phyloP scores from a whole-genome alignment of 768 basidiomycete genomes.

The Kwoniella dejecticola region DNA sequence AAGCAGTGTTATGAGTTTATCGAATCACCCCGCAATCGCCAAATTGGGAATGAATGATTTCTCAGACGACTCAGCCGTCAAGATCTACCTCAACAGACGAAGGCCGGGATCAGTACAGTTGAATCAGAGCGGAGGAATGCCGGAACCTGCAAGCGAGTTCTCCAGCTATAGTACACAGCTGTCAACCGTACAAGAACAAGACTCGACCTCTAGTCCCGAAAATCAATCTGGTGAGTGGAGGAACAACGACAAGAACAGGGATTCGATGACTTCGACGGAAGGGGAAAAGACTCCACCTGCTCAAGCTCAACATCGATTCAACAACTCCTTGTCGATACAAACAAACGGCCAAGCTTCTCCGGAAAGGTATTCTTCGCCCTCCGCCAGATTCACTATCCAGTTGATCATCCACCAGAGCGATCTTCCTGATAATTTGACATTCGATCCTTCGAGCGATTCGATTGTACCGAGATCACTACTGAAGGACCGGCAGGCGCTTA shows the following conservation, averaged over 20 bases:
- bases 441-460: constrained; percentile 88
- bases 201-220: constrained; percentile 56
- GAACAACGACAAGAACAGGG: background rate
- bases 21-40: constrained; percentile 92
- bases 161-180: constrained; percentile 43
- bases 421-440: constrained; percentile 89
- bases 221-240: constrained; percentile 46
- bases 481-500: constrained; percentile 60
- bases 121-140: constrained; percentile 20
- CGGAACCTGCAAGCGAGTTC: constrained; percentile 39
- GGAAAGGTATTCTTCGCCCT: constrained; percentile 63
- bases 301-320: constrained; percentile 30
- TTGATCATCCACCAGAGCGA: constrained; percentile 85
- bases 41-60: constrained; percentile 96
- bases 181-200: constrained; percentile 53
- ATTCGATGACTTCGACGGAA: background rate
- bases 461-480: constrained; percentile 84
- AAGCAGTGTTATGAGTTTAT: constrained; percentile 84
- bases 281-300: constrained; percentile 24
- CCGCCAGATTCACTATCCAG: constrained; percentile 80
- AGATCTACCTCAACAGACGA: constrained; percentile 85
- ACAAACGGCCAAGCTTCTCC: constrained; percentile 37
- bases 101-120: constrained; percentile 28
- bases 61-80: constrained; percentile 93
- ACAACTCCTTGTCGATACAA: constrained; percentile 39